Conservation (phyloP, 2,329 filamentous ascomycete species). For the Uncinocarpus reesii region DNA sequence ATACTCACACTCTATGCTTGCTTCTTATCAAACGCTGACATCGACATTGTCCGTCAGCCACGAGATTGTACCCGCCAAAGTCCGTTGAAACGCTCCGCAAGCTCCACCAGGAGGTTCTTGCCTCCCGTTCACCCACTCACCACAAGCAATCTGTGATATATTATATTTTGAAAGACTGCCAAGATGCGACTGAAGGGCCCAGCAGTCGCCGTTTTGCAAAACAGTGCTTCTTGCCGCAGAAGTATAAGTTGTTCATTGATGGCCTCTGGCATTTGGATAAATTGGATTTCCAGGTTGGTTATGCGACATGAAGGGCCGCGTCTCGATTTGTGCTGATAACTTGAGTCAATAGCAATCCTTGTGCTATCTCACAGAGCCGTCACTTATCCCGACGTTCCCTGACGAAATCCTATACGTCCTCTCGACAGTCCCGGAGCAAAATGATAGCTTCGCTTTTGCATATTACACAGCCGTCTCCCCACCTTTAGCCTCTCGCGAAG, state of each 20-base stretch:
- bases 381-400: constrained; percentile 67
- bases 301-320: neutral
- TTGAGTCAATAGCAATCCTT: constrained; percentile 48
- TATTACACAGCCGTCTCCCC: constrained; percentile 71
- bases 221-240: constrained; percentile 57
- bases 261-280: constrained; percentile 74
- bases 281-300: constrained; percentile 52
- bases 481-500: constrained; percentile 52
- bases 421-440: constrained; percentile 49
- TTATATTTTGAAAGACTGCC: constrained; percentile 70
- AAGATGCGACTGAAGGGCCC: constrained; percentile 42
- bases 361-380: constrained; percentile 67
- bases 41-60: constrained; percentile 31
- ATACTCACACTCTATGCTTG: constrained; percentile 10
- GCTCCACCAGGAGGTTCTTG: constrained; percentile 60
- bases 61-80: constrained; percentile 64
- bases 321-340: neutral
- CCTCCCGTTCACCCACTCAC: constrained; percentile 54
- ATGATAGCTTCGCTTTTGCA: constrained; percentile 58
- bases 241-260: constrained; percentile 70
- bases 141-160: constrained; percentile 76
- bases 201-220: constrained; percentile 47
- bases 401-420: constrained; percentile 69
- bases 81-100: constrained; percentile 56
- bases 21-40: constrained; percentile 16